phyloP scores from a whole-genome alignment of 2,329 filamentous ascomycete genomes.

The Nemania sp. region DNA sequence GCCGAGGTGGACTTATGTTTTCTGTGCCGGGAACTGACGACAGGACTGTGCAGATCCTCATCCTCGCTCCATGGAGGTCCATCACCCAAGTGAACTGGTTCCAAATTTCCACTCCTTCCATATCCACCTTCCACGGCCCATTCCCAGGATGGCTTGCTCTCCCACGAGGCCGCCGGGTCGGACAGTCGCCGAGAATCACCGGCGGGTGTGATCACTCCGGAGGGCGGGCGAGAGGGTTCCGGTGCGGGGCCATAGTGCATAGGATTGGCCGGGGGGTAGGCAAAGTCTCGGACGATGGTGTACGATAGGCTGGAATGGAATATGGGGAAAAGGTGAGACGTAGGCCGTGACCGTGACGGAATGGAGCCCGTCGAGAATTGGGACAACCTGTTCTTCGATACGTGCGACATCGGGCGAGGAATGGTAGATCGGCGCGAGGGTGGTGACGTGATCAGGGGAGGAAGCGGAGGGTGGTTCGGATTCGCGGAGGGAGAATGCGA shows the following conservation, averaged over 20 bases:
- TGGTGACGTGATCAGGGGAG: slow-evolving; percentile 62
- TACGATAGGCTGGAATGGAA: slow-evolving; percentile 87
- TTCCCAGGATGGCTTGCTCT: slow-evolving; percentile 66
- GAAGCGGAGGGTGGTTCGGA: slow-evolving; percentile 58
- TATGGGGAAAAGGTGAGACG: slow-evolving; percentile 79
- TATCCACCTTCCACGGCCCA: slow-evolving; percentile 58
- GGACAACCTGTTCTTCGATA: slow-evolving; percentile 79
- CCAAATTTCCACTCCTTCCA: slow-evolving; percentile 70
- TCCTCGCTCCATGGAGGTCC: slow-evolving; percentile 95
- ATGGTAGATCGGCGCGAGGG: slow-evolving; percentile 62
- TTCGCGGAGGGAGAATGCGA: slow-evolving; percentile 47
- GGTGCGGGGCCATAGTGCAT: slow-evolving; percentile 93
- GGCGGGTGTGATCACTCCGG: slow-evolving; percentile 80
- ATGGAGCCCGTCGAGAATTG: slow-evolving; percentile 78
- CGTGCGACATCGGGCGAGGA: slow-evolving; percentile 73
- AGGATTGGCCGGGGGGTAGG: slow-evolving; percentile 80
- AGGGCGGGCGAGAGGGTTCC: slow-evolving; percentile 70
- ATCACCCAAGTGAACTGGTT: slow-evolving; percentile 82
- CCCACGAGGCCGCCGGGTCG: slow-evolving; percentile 78
- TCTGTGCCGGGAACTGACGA: slow-evolving; percentile 81
- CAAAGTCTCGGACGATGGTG: slow-evolving; percentile 93
- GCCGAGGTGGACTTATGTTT: slow-evolving; percentile 77
- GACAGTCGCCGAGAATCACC: slow-evolving; percentile 83
- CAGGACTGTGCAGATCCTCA: slow-evolving; percentile 89
- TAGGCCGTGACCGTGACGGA: slow-evolving; percentile 73